A percentile compares a stretch with the other conserved stretches of the same genome.
Evolutionary conservation across 306 rosid species (phyloP).

Genomic region (Betula pendula): DNA sequence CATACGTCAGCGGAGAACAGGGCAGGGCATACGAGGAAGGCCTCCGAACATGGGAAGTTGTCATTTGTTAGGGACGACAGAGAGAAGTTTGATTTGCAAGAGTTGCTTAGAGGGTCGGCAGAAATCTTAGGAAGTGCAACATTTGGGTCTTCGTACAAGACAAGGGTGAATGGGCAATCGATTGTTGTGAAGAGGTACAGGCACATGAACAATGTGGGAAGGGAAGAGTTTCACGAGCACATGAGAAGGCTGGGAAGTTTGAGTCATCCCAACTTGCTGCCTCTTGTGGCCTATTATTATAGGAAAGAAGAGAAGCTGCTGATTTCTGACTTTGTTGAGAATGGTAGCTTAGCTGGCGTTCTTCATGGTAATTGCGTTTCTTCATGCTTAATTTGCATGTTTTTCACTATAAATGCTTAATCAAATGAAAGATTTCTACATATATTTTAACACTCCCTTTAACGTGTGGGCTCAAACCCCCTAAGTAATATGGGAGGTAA

Average conservation of each 20-base stretch:
- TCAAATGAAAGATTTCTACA: too few relatives aligned
- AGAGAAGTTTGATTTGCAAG: slow-evolving; percentile 65
- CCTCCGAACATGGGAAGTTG: slow-evolving; percentile 58
- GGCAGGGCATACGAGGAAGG: slow-evolving; percentile 40
- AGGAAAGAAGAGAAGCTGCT: slow-evolving; percentile 86
- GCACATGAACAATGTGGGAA: slow-evolving; percentile 72
- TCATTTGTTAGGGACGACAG: slow-evolving; percentile 54
- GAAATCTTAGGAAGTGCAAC: slow-evolving; percentile 86
- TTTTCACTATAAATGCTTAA: too few relatives aligned
- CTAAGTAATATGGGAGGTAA: too few relatives aligned
- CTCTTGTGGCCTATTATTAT: slow-evolving; percentile 72
- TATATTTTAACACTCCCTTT: too few relatives aligned
- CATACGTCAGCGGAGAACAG: not conserved
- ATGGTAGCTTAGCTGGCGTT: slow-evolving; percentile 77
- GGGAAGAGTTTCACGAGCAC: slow-evolving; percentile 84
- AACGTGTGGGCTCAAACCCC: too few relatives aligned
- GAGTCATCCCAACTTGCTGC: slow-evolving; percentile 70
- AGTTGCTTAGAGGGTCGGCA: slow-evolving; percentile 74
- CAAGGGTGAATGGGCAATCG: slow-evolving; percentile 43
- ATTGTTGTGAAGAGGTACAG: slow-evolving; percentile 88
- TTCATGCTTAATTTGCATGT: not conserved
- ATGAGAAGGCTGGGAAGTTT: slow-evolving; percentile 76
- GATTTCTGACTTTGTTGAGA: slow-evolving; percentile 57
- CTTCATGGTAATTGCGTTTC: slow-evolving; percentile 59
- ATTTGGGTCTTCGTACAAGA: slow-evolving; percentile 92